phyloP scores from a whole-genome alignment of 2,329 filamentous ascomycete species.

The Anthostomella pinea region DNA sequence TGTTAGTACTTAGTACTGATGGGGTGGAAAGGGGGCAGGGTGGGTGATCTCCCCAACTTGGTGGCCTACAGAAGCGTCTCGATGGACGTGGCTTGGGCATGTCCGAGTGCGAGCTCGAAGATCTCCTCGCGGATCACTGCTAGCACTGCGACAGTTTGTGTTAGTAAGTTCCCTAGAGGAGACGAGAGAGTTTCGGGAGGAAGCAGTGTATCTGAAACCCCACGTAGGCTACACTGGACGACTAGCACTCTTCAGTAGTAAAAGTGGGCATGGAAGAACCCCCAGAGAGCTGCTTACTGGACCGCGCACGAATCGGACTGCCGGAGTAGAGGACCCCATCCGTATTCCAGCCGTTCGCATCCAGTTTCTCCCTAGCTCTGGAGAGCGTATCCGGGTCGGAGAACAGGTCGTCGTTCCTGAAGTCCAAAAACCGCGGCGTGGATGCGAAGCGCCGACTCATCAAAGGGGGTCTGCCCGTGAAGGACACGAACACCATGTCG shows the following conservation, averaged over 20 bases:
- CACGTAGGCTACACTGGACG: no score
- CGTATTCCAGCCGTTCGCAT: conserved; percentile 39
- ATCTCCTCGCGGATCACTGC: conserved; percentile 56
- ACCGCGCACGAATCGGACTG: conserved; percentile 30
- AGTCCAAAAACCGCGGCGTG: conserved; percentile 39
- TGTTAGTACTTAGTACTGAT: no score
- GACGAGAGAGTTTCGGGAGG: no score
- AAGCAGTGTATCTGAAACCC: no score
- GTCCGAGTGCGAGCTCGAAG: conserved; percentile 52
- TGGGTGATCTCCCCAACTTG: no score
- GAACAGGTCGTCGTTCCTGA: conserved; percentile 36
- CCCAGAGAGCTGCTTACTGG: no score
- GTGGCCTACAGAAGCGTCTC: conserved; percentile 31
- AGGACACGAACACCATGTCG: conserved; percentile 38
- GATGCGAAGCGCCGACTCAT: conserved; percentile 35
- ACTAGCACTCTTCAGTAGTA: no score
- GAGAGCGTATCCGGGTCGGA: conserved; percentile 27
- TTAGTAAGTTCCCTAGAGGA: no score
- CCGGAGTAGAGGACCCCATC: conserved; percentile 29
- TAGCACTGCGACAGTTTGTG: no score
- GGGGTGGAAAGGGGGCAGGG: no score
- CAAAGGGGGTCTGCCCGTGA: conserved; percentile 41
- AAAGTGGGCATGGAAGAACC: no score
- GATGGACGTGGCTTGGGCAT: conserved; percentile 35
- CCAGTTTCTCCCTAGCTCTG: conserved; percentile 27